Conservation (phyloP, 306 rosid genomes). For the Lathyrus aphaca region DNA sequence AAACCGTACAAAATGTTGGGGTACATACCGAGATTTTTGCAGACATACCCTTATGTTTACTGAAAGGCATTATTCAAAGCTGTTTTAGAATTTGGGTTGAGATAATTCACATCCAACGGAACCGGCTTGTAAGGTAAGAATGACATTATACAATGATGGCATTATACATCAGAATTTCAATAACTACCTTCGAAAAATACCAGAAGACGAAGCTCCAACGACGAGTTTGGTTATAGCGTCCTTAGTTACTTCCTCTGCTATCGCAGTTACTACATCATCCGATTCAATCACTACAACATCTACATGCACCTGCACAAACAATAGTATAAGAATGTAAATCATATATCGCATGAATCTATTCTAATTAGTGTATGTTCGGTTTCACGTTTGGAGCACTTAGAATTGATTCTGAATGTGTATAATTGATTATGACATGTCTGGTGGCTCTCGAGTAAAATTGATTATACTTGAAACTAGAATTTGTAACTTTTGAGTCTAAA, state of each 20-base stretch:
- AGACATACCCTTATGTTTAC: slow-evolving; percentile 71
- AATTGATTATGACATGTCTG: too few relatives aligned
- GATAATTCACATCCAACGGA: not conserved
- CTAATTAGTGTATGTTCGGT: slow-evolving; percentile 12
- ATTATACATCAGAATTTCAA: not conserved
- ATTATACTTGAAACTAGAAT: too few relatives aligned
- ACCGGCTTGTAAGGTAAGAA: not conserved
- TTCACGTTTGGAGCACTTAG: too few relatives aligned
- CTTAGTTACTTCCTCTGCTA: slow-evolving; percentile 76
- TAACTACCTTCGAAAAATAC: slow-evolving; percentile 71
- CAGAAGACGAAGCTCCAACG: slow-evolving; percentile 76
- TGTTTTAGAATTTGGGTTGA: too few relatives aligned
- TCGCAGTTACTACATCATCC: slow-evolving; percentile 68
- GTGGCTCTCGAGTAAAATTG: too few relatives aligned
- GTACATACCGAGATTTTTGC: slow-evolving; percentile 61
- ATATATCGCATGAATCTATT: slow-evolving; percentile 26
- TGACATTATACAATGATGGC: too few relatives aligned
- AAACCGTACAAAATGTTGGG: slow-evolving; percentile 79
- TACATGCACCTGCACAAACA: slow-evolving; percentile 66
- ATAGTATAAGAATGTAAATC: slow-evolving; percentile 1
- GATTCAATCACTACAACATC: slow-evolving; percentile 77
- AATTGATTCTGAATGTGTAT: too few relatives aligned
- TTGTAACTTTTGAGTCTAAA: too few relatives aligned
- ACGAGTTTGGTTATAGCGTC: slow-evolving; percentile 61
- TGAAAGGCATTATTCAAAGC: slow-evolving; percentile 37